Evolutionary conservation across 179 eudicot species (phyloP), one percentile per base, ranked within the genome.

Genomic region (Heliamphora pulchella): DNA sequence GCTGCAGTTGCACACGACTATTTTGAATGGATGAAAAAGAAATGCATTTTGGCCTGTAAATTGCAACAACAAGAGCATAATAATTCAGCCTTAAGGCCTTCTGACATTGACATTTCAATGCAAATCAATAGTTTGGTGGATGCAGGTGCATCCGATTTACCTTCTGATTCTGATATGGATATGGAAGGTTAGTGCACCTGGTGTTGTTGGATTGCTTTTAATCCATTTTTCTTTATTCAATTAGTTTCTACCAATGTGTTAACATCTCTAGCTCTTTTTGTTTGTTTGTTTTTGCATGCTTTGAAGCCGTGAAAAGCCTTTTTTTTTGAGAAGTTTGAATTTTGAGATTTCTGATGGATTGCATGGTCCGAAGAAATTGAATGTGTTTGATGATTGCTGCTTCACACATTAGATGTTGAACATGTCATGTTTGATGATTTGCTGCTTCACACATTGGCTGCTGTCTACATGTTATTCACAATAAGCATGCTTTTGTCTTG

Each of bases 131-230:
- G 80, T 54, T 53, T 80, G 65, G 63, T 67, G 77, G 85, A 82
- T 71, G 85, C 74, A 78, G 82, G 67, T 71, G 74, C 64, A 50
- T 71, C 90, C 66, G 78, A 82, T 86, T 91, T 94, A 64, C 89
- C 88, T 75, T 81, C 90, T 77, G 92, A 90, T 87, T 95, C 98
- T 61, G 98, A 95, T 86, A 93, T 95, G 83, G 98, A 95, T 77
- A 91, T 95, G 93, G 98, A 95, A 91, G 98, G 98, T 95, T 80
- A 87, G 89, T 87, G 59, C 77, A 51, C 51, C 66, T 75, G 84
- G 74, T 53, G 59, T 44, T 44, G 11, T 7, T 47, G 22, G 62
- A 62, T 41, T 71, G 22, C 77, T 4, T 78, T 58, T 5, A 5
- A 17, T 78, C 17, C 18, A 48, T 13, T 50, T 47, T 2, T 57